Evolutionary conservation across 768 basidiomycete species (phyloP), one percentile per base, ranked within the genome.

Genomic region (Collybia sordida): DNA sequence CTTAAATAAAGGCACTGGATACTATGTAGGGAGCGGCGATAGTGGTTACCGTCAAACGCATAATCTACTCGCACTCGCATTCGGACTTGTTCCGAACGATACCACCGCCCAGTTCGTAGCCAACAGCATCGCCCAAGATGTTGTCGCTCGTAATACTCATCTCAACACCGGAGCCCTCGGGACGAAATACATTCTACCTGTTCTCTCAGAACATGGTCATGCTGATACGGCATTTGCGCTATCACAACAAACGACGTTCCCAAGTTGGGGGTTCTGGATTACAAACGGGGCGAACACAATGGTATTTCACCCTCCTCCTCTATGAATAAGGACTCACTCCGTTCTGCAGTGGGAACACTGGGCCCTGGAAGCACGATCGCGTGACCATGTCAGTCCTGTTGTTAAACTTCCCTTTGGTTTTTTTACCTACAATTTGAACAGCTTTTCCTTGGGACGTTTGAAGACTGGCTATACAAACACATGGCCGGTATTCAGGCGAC

Each of bases 181-280:
- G 27, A 64, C 61, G 11, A 64, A 64, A 49, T 57, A 59, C 49
- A 23, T 66, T 22, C 44, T 66, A 42, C 65, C 65, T 11, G 49
- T 62, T 27, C 45, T 66, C 22, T 58, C 60, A 0, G 52, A 54
- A 12, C 42, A 61, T 37, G 56, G 58, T 17, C 65, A 66, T 34
- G 47, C 19, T 12, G 62, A 63, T 38, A 53, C 55, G 14, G 65
- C 65, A 9, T 56, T 62, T 22, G 60, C 60, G 9, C 37, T 66
- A 17, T 56, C 60, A 14, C 47, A 62, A 38, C 65, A 66, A 46
- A 64, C 63, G 6, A 64, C 63, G 9, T 63, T 59, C 42, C 65
- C 65, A 4, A 64, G 63, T 23, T 66, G 65, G 65, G 65, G 65
- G 1, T 66, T 55, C 45, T 66, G 65, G 65, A 63, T 66, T 40